Base-by-base conservation (phyloP, 768 basidiomycete genomes). In the Lactarius indigo region DNA sequence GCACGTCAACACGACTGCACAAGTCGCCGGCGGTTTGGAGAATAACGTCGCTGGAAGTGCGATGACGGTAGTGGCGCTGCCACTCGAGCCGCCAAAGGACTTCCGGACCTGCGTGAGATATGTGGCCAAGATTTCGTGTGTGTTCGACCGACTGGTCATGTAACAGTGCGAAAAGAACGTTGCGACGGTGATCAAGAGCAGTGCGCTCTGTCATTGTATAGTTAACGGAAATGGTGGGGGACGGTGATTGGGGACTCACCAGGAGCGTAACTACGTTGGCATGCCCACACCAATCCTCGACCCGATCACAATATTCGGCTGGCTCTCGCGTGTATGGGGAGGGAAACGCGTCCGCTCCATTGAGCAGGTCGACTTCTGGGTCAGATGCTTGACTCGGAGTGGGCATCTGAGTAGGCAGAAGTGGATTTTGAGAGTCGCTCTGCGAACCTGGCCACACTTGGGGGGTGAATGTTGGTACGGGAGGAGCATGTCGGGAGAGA, bases 241-340 rank as follows among this genome's bases (percentile, higher is more conserved):
- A 5, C 33, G 13, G 30, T 0, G 3, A 20, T 7, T 2, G 28
- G 13, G 18, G 26, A 59, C 64, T 28, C 17, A 64, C 64, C 50
- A 64, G 20, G 50, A 64, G 26, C 30, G 59, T 41, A 33, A 59
- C 13, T 12, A 23, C n/a, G n/a, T 54, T 64, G 37, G 58, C 57
- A n/a, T 59, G 35, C 8, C 30, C 28, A 52, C 17, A 31, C 57
- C 47, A 59, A 13, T 44, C 23, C 37, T 41, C 57, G 17, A 41
- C 13, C 57, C 26, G 20, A n/a, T 39, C 50, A 26, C 50, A 26
- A 13, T 26, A 12, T 13, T 52, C 50, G 12, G 5, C 50, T 26
- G 26, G 15, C 23, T 52, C 50, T 15, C 13, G 23, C 50, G 5
- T 13, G 23, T 52, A 7, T 10, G 47, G 23, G 47, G 47, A 50